Evolutionary conservation across 768 basidiomycete species (phyloP).

Genomic region (Gymnopilus dilepis): DNA sequence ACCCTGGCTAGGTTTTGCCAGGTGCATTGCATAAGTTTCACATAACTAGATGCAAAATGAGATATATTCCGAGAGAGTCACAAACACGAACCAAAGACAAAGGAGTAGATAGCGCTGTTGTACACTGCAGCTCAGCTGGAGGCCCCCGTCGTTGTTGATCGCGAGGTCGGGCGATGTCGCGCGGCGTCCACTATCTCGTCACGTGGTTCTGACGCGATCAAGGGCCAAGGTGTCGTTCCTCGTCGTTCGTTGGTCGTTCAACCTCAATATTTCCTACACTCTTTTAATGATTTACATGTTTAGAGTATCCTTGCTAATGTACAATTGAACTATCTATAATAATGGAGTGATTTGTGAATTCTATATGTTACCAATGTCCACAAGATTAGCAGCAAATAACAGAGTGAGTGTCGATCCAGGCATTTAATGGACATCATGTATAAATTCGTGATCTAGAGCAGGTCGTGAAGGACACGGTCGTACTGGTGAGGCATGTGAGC

Average conservation of each 20-base stretch:
- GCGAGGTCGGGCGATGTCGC: slow-evolving; percentile 6
- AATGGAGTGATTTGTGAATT: not conserved
- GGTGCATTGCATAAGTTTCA: slow-evolving; percentile 75
- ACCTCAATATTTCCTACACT: no score
- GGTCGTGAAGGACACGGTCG: slow-evolving; percentile 73
- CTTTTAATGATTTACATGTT: no score
- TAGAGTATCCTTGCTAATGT: no score
- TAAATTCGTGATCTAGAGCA: slow-evolving; percentile 43
- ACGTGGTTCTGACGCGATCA: not conserved
- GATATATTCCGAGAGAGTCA: not conserved
- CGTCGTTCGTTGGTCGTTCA: no score
- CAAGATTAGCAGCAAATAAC: not conserved
- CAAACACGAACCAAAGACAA: slow-evolving; percentile 9
- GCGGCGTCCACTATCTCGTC: not conserved
- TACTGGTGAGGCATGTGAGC: slow-evolving; percentile 85
- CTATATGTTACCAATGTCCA: not conserved
- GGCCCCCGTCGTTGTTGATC: no score
- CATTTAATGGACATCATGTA: not conserved
- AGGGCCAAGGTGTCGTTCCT: no score
- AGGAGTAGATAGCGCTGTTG: not conserved
- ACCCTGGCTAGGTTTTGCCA: slow-evolving; percentile 58
- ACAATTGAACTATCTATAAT: not conserved
- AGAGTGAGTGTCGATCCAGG: not conserved
- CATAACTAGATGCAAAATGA: slow-evolving; percentile 48
- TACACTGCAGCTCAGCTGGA: not conserved